Evolutionary conservation across 768 basidiomycete species (phyloP).

Genomic region (Kondoa subrosea): DNA sequence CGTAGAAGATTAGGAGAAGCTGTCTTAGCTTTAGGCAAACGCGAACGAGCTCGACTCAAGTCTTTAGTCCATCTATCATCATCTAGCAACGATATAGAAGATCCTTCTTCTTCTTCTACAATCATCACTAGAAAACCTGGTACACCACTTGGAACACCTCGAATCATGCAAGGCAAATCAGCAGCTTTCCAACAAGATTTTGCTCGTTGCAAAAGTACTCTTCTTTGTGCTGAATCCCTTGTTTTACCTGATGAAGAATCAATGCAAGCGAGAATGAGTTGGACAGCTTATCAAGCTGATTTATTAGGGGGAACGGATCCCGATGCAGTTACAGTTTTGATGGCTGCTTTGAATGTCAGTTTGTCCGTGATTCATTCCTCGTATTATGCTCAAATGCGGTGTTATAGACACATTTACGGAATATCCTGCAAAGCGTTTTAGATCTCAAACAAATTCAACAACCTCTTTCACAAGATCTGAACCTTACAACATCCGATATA

Average conservation of each 20-base stretch:
- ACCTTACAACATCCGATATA: neutral
- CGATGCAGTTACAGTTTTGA: conserved; percentile 7
- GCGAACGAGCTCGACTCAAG: conserved; percentile 23
- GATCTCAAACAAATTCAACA: neutral
- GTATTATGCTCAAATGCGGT: neutral
- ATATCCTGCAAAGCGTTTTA: neutral
- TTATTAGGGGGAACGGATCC: conserved; percentile 16
- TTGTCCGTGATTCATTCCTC: neutral
- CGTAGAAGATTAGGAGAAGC: conserved; percentile 19
- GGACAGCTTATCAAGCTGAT: conserved; percentile 18
- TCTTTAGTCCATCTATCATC: conserved; percentile 1
- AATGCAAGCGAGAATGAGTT: conserved; percentile 18
- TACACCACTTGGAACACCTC: neutral
- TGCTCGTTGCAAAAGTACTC: conserved; percentile 13
- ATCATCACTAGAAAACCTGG: neutral
- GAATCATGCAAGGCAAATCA: neutral
- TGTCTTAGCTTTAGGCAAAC: conserved; percentile 20
- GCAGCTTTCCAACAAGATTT: conserved; percentile 20
- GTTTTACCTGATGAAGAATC: conserved; percentile 19
- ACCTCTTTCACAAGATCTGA: neutral
- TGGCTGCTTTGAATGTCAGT: conserved; percentile 20
- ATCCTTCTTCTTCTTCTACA: neutral
- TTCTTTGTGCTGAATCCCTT: conserved; percentile 20
- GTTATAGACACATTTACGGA: neutral
- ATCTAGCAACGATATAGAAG: neutral